A percentile compares a stretch with the other conserved stretches of the same genome.
Conservation (phyloP, 2,329 filamentous ascomycete genomes). For the Penicillium oxalicum region DNA sequence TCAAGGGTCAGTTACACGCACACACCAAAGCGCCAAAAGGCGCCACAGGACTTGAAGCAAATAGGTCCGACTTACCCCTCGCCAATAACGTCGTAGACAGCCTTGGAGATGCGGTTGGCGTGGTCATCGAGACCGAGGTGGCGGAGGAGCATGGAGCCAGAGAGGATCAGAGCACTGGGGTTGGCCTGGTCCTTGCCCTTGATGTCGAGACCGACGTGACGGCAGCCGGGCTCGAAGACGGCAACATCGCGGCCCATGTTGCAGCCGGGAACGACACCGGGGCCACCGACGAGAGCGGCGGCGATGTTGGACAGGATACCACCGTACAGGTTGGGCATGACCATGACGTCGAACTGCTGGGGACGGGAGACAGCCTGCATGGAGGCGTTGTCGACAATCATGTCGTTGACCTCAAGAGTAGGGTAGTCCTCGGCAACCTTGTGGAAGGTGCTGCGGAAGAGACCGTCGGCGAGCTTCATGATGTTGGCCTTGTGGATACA, state of each 20-base stretch:
- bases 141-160: slow-evolving; percentile 92
- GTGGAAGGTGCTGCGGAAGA: slow-evolving; percentile 98
- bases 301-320: slow-evolving; percentile 99
- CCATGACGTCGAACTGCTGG: slow-evolving; percentile 99
- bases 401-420: slow-evolving; percentile 92
- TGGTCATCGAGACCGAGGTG: slow-evolving; percentile 97
- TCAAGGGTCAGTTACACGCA: not conserved
- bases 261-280: slow-evolving; percentile 94
- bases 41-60: not conserved
- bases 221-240: slow-evolving; percentile 97
- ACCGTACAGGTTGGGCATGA: slow-evolving; percentile 99
- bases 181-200: slow-evolving; percentile 99
- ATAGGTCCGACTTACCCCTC: slow-evolving; percentile 63
- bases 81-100: slow-evolving; percentile 71
- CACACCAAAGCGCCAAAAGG: not conserved
- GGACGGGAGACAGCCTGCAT: slow-evolving; percentile 97
- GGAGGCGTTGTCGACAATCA: slow-evolving; percentile 99
- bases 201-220: slow-evolving; percentile 98
- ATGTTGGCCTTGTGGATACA: slow-evolving; percentile 99
- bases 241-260: slow-evolving; percentile 99
- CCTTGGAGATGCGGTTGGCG: slow-evolving; percentile 92
- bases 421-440: slow-evolving; percentile 90
- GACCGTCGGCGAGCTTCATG: slow-evolving; percentile 98
- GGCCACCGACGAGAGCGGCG: slow-evolving; percentile 91
- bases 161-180: slow-evolving; percentile 91